These are phyloP conservation scores for Plectosphaerella sp. DNA, from an alignment of 2,329 filamentous ascomycete genomes.

Conservation along the genomic window DNA sequence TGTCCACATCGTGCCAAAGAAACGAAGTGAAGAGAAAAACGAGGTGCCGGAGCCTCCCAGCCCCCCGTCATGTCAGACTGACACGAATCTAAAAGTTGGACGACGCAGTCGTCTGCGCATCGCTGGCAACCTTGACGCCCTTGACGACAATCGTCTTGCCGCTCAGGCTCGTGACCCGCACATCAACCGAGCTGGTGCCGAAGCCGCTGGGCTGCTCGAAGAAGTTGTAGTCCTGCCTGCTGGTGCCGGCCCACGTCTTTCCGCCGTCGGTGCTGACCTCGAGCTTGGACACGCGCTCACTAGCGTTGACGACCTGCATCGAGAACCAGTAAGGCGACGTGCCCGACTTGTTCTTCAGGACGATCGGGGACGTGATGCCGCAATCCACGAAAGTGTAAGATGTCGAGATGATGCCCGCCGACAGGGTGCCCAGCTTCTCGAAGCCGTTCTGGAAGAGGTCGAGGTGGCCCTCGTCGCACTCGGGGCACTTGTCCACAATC, in stretches of 20 bases:
- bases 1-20: not conserved
- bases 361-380: constrained; percentile 34
- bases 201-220: constrained; percentile 57
- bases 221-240: constrained; percentile 53
- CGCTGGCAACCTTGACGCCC: constrained; percentile 36
- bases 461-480: constrained; percentile 33
- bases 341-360: constrained; percentile 39
- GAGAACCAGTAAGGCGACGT: constrained; percentile 36
- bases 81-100: constrained; percentile 25
- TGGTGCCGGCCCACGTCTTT: constrained; percentile 52
- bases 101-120: constrained; percentile 20
- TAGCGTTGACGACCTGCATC: constrained; percentile 59
- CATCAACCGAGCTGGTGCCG: constrained; percentile 46
- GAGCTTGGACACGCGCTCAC: constrained; percentile 48
- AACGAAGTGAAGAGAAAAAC: constrained; percentile 3
- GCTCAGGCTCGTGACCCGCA: constrained; percentile 49
- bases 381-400: constrained; percentile 32
- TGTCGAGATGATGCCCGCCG: constrained; percentile 27
- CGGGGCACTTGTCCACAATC: constrained; percentile 44
- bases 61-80: not conserved
- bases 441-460: constrained; percentile 42
- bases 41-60: not conserved
- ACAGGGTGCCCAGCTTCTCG: constrained; percentile 26
- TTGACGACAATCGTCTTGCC: constrained; percentile 48
- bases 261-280: constrained; percentile 60